Percentiles rank a stretch among this genome's conserved stretches.
Conservation (phyloP, 306 rosid species). For the Citrullus amarus region DNA sequence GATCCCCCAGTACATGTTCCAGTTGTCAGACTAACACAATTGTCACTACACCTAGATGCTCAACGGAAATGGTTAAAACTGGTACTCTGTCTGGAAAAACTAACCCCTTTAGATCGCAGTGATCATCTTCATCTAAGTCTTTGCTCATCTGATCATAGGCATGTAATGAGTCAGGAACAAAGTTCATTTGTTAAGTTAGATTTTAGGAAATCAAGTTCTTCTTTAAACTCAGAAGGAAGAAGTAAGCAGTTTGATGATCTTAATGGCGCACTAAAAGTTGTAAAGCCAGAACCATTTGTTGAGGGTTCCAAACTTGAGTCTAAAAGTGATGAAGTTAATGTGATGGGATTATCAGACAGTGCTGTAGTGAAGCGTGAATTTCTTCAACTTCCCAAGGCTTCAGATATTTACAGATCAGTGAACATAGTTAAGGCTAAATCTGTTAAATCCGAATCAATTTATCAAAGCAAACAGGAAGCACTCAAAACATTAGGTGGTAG, state of each 20-base stretch:
- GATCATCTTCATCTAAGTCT: constrained; percentile 25
- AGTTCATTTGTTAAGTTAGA: constrained; percentile 26
- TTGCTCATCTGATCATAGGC: constrained; percentile 22
- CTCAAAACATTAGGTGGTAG: constrained; percentile 24
- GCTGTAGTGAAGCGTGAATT: constrained; percentile 26
- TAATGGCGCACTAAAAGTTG: constrained; percentile 27
- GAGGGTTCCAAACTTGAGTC: constrained; percentile 33
- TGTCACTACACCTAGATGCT: constrained; percentile 10
- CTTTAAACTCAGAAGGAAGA: constrained; percentile 18
- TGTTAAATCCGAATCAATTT: constrained; percentile 41
- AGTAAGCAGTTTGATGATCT: constrained; percentile 16
- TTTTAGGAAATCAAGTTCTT: constrained; percentile 18
- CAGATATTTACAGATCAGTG: constrained; percentile 10
- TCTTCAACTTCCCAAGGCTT: constrained; percentile 19
- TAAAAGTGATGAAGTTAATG: constrained; percentile 18
- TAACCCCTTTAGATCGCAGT: constrained; percentile 4
- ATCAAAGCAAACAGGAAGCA: constrained; percentile 17
- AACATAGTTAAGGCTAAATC: constrained; percentile 23
- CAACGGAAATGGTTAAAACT: constrained; percentile 16
- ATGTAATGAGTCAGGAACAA: constrained; percentile 6
- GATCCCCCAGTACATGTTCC: constrained; percentile 26
- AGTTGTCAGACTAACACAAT: constrained; percentile 13
- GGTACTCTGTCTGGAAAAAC: constrained; percentile 17
- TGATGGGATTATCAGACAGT: constrained; percentile 19
- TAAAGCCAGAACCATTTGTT: constrained; percentile 67